Conservation (phyloP, 352 stramenopile genomes). For the Phytophthora litchii region DNA sequence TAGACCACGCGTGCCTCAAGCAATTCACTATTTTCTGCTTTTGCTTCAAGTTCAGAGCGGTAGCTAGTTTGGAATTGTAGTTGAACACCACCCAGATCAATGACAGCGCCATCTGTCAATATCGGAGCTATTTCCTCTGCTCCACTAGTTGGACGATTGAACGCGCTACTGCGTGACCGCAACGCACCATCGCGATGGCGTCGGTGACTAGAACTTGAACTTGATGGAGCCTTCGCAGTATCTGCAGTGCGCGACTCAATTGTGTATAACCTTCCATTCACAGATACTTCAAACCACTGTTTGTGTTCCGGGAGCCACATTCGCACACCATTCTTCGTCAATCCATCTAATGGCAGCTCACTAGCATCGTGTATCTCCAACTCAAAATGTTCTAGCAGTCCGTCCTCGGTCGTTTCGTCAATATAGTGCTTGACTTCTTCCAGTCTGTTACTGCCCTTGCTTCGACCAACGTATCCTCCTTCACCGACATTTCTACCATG, state of each 20-base stretch:
- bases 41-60: constrained; percentile 28
- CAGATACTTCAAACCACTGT: constrained; percentile 82
- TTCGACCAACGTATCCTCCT: constrained; percentile 7
- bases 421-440: constrained; percentile 20
- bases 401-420: constrained; percentile 30
- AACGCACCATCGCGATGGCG: constrained; percentile 16
- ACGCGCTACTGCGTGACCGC: constrained; percentile 58
- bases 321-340: constrained; percentile 85
- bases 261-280: constrained; percentile 76
- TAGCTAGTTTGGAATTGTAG: constrained; percentile 72
- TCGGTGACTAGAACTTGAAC: constrained; percentile 17
- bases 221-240: neutral
- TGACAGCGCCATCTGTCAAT: constrained; percentile 72
- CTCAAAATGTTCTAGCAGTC: constrained; percentile 51
- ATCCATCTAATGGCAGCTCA: constrained; percentile 60
- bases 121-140: constrained; percentile 48
- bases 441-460: constrained; percentile 7
- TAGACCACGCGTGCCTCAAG: constrained; percentile 42
- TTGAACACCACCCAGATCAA: constrained; percentile 79
- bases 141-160: constrained; percentile 61
- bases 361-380: constrained; percentile 41
- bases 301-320: constrained; percentile 78
- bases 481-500: constrained; percentile 2
- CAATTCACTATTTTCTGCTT: constrained; percentile 28
- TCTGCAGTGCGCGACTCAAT: constrained; percentile 54